Conservation (phyloP, 2,329 filamentous ascomycete genomes). For the Beauveria caledonica region DNA sequence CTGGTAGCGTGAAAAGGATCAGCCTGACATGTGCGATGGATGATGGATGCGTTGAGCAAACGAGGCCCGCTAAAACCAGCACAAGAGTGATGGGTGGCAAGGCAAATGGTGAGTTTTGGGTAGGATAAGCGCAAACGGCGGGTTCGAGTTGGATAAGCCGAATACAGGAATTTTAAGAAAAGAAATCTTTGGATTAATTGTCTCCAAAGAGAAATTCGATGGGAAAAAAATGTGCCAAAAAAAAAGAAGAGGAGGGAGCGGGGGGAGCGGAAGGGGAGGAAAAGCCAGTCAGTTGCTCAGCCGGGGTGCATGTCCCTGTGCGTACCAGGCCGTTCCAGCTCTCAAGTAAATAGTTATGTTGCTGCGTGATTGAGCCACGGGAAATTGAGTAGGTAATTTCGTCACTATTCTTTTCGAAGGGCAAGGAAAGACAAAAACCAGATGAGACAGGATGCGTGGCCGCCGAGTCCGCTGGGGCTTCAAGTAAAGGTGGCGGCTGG, state of each 20-base stretch:
- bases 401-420: too few relatives aligned
- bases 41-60: background rate
- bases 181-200: too few relatives aligned
- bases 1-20: background rate
- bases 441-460: too few relatives aligned
- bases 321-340: background rate
- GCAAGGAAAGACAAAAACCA: too few relatives aligned
- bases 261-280: background rate
- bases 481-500: too few relatives aligned
- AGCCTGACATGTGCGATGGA: slow-evolving; percentile 9
- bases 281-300: background rate
- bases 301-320: background rate
- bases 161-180: too few relatives aligned
- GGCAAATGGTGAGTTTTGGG: background rate
- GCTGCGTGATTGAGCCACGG: background rate
- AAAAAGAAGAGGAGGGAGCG: background rate
- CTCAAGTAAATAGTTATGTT: too few relatives aligned
- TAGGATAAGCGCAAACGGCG: background rate
- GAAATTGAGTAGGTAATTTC: too few relatives aligned
- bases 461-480: too few relatives aligned
- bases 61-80: background rate
- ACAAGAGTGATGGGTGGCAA: too few relatives aligned
- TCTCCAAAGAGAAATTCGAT: background rate
- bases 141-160: too few relatives aligned
- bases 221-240: background rate